These are phyloP conservation scores for Xanthoparmelia taractica DNA, from an alignment of 495 filamentous ascomycete genomes.

Conservation along the genomic window DNA sequence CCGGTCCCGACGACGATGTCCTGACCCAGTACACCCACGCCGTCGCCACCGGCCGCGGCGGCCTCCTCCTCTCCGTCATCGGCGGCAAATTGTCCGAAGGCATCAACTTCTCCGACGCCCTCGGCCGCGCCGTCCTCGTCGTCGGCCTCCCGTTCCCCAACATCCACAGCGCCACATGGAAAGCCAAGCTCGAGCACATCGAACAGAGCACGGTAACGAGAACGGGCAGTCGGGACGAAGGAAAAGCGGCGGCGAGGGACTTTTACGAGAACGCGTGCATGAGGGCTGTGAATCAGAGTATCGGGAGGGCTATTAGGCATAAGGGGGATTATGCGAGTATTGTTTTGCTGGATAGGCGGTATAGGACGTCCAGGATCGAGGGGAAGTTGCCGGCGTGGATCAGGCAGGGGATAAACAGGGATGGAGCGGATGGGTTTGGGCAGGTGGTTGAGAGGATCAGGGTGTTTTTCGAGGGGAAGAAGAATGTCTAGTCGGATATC, in stretches of 20 bases:
- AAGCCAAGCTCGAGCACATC: conserved; percentile 80
- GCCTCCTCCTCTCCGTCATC: conserved; percentile 84
- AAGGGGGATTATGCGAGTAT: conserved; percentile 84
- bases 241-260: conserved; percentile 64
- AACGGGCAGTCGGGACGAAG: conserved; percentile 33
- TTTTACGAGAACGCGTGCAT: conserved; percentile 96
- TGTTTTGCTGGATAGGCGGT: conserved; percentile 73
- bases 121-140: conserved; percentile 82
- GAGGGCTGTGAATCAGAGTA: conserved; percentile 93
- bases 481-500: background rate
- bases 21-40: conserved; percentile 63
- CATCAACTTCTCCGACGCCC: conserved; percentile 92
- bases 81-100: conserved; percentile 93
- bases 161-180: conserved; percentile 81
- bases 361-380: conserved; percentile 57
- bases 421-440: background rate
- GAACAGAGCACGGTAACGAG: conserved; percentile 54
- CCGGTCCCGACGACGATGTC: conserved; percentile 53
- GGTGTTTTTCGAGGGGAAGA: conserved; percentile 18
- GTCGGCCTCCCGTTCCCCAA: conserved; percentile 93
- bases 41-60: conserved; percentile 61
- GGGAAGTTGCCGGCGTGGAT: conserved; percentile 89
- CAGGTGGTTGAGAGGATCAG: conserved; percentile 10
- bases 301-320: conserved; percentile 88
- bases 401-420: conserved; percentile 34